Conservation (phyloP, 2,329 filamentous ascomycete species). For the Madurella mycetomatis region DNA sequence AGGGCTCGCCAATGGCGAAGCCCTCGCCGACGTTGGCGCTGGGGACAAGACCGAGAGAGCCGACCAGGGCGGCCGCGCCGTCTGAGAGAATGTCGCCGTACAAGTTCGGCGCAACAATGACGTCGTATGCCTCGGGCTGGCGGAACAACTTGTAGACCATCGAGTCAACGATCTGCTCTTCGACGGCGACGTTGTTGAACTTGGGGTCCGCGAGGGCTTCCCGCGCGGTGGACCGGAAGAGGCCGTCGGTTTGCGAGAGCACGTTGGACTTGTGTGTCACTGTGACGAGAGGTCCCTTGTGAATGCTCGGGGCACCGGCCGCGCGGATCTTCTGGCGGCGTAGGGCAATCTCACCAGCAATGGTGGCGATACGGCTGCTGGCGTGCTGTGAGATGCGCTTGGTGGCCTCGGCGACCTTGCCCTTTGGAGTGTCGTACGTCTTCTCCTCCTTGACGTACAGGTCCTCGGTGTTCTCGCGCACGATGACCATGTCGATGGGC, state of each 20-base stretch:
- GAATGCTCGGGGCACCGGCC: slow-evolving; percentile 52
- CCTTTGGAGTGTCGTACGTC: slow-evolving; percentile 68
- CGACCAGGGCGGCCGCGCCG: slow-evolving; percentile 89
- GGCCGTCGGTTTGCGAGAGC: slow-evolving; percentile 88
- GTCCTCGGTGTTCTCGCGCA: slow-evolving; percentile 98
- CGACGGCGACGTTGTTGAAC: slow-evolving; percentile 64
- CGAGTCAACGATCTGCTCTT: slow-evolving; percentile 98
- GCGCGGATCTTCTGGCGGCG: slow-evolving; percentile 77
- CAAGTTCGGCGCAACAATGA: slow-evolving; percentile 94
- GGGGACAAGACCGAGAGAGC: slow-evolving; percentile 85
- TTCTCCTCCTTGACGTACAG: slow-evolving; percentile 96
- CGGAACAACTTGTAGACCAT: slow-evolving; percentile 99
- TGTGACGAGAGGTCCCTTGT: slow-evolving; percentile 72
- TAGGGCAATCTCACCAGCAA: slow-evolving; percentile 91
- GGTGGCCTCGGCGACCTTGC: slow-evolving; percentile 92
- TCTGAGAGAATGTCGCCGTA: slow-evolving; percentile 97
- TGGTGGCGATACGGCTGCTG: slow-evolving; percentile 78
- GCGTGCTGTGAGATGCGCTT: slow-evolving; percentile 92
- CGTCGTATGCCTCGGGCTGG: slow-evolving; percentile 90
- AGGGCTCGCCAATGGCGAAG: slow-evolving; percentile 96
- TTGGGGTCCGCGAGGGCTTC: slow-evolving; percentile 62
- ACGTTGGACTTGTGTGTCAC: slow-evolving; percentile 99
- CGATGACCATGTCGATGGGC: slow-evolving; percentile 94
- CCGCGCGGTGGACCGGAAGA: slow-evolving; percentile 81
- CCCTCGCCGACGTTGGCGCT: slow-evolving; percentile 90